Percentiles rank a stretch among this genome's conserved stretches.
These are phyloP conservation scores for Orbilia oligospora DNA, from an alignment of 2,329 filamentous ascomycete species.

Conservation along the genomic window DNA sequence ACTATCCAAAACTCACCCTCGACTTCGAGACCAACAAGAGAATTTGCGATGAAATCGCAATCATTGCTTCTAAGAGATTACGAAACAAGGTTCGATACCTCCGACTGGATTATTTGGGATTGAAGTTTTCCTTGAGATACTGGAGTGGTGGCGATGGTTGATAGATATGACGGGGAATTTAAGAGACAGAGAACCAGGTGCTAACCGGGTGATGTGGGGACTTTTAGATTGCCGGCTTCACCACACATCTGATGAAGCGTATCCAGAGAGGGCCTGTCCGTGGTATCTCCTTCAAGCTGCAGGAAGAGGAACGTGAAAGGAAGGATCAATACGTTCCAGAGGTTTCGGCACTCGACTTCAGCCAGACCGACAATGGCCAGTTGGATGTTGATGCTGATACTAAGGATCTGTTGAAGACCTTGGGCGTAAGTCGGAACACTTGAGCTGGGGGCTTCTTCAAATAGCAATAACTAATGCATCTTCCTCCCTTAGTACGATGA, in stretches of 20 bases:
- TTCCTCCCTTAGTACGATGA: conserved; percentile 81
- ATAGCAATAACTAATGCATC: conserved; percentile 11
- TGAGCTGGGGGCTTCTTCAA: conserved; percentile 69
- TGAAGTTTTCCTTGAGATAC: not conserved
- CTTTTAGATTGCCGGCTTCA: conserved; percentile 92
- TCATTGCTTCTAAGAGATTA: conserved; percentile 98
- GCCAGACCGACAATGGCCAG: conserved; percentile 91
- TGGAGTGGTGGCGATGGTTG: not conserved
- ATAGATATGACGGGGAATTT: conserved; percentile 27
- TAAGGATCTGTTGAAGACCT: conserved; percentile 98
- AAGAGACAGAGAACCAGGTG: conserved; percentile 18
- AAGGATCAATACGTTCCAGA: conserved; percentile 99
- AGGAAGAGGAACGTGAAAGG: conserved; percentile 99
- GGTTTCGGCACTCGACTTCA: conserved; percentile 98
- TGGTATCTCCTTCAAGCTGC: conserved; percentile 99
- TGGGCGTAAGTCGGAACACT: conserved; percentile 82
- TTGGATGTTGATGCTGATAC: conserved; percentile 97
- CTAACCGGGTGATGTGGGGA: conserved; percentile 42
- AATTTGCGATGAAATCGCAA: conserved; percentile 99
- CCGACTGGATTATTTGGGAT: conserved; percentile 7
- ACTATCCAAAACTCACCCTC: conserved; percentile 97
- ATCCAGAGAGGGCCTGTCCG: conserved; percentile 99
- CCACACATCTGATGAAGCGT: conserved; percentile 99
- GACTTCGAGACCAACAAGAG: conserved; percentile 99
- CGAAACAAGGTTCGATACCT: conserved; percentile 86